Base-by-base conservation (phyloP, 192 early-diverging fungal genomes). In the Umbelopsis isabellina region DNA sequence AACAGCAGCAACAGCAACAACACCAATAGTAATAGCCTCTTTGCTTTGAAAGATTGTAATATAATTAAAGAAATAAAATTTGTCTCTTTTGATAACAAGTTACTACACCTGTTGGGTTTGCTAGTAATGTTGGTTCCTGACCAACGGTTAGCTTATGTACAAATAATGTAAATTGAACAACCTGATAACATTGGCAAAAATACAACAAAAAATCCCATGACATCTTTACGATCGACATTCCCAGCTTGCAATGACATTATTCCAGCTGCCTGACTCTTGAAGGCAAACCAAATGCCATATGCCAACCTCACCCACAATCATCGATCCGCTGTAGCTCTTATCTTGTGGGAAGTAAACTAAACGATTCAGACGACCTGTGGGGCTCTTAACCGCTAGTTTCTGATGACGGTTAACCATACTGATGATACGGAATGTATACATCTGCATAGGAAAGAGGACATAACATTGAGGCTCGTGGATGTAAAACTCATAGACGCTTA, bases 381-480 rank as follows among this genome's bases (percentile, higher is more conserved):
- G 78, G 41, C 78, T 80, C n/a, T 71, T 71, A n/a, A 80, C 64
- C 8, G 73, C 73, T 46, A 80, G 33, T 37, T 80, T 80, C 21
- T 72, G 71, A 69, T 82, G 78, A 10, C 72, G 65, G 6, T 72
- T 76, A 2, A 66, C 70, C 2, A 76, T 70, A 4, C 75, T 76
- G 46, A 71, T 49, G 11, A 86, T 66, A 45, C 74, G 48, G 21
- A 86, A 86, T 25, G 72, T 68, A 71, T 83, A 86, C 1, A 72
- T 78, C 46, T 86, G 84, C 33, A 79, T 73, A 18, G 76, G 80
- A 23, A 82, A 83, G 4, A 85, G 72, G 15, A 66, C 21, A 25
- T 85, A 77, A 1, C 80, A 72, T 53, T 85, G 84, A 0, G 84
- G 84, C 13, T 83, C 74, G 45, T 83, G 79, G 16, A 85, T 58